Evolutionary conservation across 768 basidiomycete genomes (phyloP).

Genomic region (Auriscalpium microsporum): DNA sequence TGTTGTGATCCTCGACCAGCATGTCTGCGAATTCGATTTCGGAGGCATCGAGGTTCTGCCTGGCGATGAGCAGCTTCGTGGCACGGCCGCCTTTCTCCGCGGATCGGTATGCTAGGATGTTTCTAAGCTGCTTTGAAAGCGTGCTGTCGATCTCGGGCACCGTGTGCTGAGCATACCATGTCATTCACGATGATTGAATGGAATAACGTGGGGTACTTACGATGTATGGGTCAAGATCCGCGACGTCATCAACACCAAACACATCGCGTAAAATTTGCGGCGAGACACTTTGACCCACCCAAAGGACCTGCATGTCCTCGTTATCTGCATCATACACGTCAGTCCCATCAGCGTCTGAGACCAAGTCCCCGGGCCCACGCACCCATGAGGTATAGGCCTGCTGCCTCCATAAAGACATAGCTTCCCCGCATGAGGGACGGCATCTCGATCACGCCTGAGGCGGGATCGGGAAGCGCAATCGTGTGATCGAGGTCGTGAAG

Average conservation of each 20-base stretch:
- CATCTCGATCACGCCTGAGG: conserved; percentile 49
- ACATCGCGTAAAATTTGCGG: conserved; percentile 78
- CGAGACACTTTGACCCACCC: conserved; percentile 79
- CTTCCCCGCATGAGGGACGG: conserved; percentile 78
- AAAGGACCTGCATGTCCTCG: conserved; percentile 79
- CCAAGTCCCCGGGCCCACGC: conserved; percentile 15
- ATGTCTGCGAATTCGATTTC: conserved; percentile 97
- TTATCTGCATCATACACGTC: conserved; percentile 52
- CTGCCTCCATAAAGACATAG: conserved; percentile 79
- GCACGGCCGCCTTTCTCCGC: conserved; percentile 41
- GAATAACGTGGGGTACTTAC: conserved; percentile 34
- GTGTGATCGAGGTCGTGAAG: conserved; percentile 74
- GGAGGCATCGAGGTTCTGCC: conserved; percentile 87
- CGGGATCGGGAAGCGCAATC: conserved; percentile 58
- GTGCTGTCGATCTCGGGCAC: conserved; percentile 56
- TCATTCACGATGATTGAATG: not conserved
- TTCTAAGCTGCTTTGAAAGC: conserved; percentile 77
- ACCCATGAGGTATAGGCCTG: conserved; percentile 94
- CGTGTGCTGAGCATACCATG: conserved; percentile 34
- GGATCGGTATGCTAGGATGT: conserved; percentile 68
- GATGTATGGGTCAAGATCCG: conserved; percentile 57
- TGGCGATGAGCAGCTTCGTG: conserved; percentile 63
- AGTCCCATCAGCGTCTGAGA: not conserved
- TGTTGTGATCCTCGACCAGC: conserved; percentile 95
- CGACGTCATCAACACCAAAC: conserved; percentile 75